These are phyloP conservation scores for Candida boidinii DNA, from an alignment of 805 yeast genomes.

Conservation along the genomic window DNA sequence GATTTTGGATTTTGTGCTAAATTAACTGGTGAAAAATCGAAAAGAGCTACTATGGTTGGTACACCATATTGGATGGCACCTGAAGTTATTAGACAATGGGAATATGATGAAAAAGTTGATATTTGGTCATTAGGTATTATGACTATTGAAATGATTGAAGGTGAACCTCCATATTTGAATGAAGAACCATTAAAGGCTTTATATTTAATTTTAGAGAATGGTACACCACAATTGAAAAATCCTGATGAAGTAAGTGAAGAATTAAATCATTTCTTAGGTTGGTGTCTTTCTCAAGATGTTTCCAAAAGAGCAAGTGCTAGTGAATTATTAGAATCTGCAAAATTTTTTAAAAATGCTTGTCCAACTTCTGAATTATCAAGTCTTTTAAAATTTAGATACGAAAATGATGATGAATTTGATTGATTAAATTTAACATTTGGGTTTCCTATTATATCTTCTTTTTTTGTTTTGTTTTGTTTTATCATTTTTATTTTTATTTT, in stretches of 20 bases:
- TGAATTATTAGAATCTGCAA: conserved; percentile 74
- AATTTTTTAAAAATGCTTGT: conserved; percentile 59
- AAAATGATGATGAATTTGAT: conserved; percentile 1
- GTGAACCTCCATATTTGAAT: conserved; percentile 96
- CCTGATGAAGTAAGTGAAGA: conserved; percentile 65
- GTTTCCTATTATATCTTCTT: too few relatives aligned
- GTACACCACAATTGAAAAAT: conserved; percentile 89
- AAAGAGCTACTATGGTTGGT: conserved; percentile 97
- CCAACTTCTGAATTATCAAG: conserved; percentile 49
- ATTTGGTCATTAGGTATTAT: conserved; percentile 97
- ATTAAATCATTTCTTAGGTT: conserved; percentile 78
- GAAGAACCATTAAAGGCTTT: conserved; percentile 93
- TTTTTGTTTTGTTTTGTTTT: too few relatives aligned
- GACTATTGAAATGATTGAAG: conserved; percentile 98
- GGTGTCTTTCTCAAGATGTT: conserved; percentile 92
- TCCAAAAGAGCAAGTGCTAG: conserved; percentile 85
- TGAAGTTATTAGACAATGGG: conserved; percentile 90
- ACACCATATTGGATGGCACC: conserved; percentile 99
- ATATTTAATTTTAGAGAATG: conserved; percentile 91
- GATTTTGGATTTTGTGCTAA: conserved; percentile 97
- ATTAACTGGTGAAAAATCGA: conserved; percentile 67
- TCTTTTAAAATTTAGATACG: conserved; percentile 33
- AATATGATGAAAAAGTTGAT: conserved; percentile 94
- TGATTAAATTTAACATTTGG: too few relatives aligned
- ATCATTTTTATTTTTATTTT: too few relatives aligned